Percentiles rank a stretch among this genome's conserved stretches.
phyloP scores from a whole-genome alignment of 2,329 filamentous ascomycete species.

The Botrytis elliptica region DNA sequence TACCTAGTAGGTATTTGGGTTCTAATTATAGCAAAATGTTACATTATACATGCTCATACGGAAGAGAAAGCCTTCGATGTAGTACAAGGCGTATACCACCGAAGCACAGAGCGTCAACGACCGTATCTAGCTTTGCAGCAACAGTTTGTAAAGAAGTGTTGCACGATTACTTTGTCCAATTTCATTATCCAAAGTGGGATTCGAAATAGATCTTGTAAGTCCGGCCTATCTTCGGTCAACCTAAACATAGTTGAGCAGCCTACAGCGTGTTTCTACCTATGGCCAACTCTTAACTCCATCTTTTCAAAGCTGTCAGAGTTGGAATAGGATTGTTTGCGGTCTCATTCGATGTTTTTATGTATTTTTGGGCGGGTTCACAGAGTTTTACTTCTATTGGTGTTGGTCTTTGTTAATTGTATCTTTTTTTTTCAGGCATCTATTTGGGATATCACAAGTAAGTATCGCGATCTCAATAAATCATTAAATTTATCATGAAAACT shows the following conservation, averaged over 20 bases:
- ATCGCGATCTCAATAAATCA: not conserved
- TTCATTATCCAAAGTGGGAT: not conserved
- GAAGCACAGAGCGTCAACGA: not conserved
- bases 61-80: not conserved
- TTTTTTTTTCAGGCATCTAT: not conserved
- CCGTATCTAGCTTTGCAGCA: not conserved
- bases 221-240: not conserved
- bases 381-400: not conserved
- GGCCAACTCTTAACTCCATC: not conserved
- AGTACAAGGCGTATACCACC: not conserved
- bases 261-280: not conserved
- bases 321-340: not conserved
- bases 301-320: not conserved
- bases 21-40: not conserved
- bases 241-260: not conserved
- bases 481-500: not conserved
- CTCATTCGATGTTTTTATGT: not conserved
- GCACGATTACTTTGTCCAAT: not conserved
- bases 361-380: accelerated
- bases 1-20: not conserved
- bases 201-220: not conserved
- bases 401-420: not conserved
- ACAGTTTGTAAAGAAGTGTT: not conserved
- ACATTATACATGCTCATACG: not conserved
- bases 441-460: not conserved